phyloP scores from a whole-genome alignment of 2,329 filamentous ascomycete genomes.

The Aureobasidium sp. region DNA sequence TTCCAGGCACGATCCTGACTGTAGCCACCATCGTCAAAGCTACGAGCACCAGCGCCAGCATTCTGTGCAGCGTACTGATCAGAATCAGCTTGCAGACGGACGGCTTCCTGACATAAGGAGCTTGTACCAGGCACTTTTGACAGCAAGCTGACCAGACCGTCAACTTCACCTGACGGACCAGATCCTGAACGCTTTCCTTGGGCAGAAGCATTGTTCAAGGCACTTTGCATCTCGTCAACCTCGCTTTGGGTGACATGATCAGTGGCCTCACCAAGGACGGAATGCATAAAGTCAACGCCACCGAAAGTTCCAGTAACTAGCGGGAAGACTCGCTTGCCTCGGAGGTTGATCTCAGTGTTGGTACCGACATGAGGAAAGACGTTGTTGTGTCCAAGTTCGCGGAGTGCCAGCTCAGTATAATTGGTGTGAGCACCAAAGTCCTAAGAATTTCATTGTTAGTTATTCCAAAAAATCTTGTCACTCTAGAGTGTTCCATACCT shows the following conservation, averaged over 20 bases:
- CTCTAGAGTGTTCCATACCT: too few species aligned
- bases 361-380: constrained; percentile 60
- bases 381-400: constrained; percentile 55
- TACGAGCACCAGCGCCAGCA: constrained; percentile 35
- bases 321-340: constrained; percentile 52
- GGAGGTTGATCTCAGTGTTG: constrained; percentile 49
- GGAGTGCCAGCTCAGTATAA: constrained; percentile 59
- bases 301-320: constrained; percentile 63
- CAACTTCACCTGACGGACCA: constrained; percentile 35
- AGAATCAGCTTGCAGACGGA: constrained; percentile 49
- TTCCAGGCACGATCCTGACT: constrained; percentile 38
- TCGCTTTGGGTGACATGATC: constrained; percentile 56
- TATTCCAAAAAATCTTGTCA: too few species aligned
- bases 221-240: constrained; percentile 73
- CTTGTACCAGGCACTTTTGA: constrained; percentile 73
- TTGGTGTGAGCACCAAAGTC: constrained; percentile 64
- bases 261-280: constrained; percentile 54
- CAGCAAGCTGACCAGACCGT: constrained; percentile 72
- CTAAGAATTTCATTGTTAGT: too few species aligned
- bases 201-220: constrained; percentile 82
- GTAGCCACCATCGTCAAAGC: constrained; percentile 35
- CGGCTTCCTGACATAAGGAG: constrained; percentile 51
- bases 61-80: constrained; percentile 52
- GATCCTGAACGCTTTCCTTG: constrained; percentile 57
- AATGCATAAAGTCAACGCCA: constrained; percentile 57